Evolutionary conservation across 139 green algal species (phyloP), one percentile per base, ranked within the genome.

Genomic region (Chlamydomonas incerta): DNA sequence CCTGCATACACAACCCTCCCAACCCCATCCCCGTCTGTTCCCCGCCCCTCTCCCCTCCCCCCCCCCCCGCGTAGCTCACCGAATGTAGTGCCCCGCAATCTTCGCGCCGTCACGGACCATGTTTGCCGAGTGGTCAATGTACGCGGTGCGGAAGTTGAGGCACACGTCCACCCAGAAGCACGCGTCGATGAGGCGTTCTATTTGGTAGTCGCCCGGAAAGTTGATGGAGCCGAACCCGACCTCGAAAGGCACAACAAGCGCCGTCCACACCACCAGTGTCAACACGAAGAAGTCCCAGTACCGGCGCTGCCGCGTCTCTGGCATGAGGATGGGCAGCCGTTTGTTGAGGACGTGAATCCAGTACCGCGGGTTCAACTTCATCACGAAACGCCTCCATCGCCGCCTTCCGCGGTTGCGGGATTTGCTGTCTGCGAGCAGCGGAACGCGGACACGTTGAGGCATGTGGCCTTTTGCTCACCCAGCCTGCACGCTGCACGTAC

Each of bases 131-230:
- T 81, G 70, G 74, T 95, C 91, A 20, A 94, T 65, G 81, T 93
- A 95, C 0, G 91, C 91, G 15, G 93, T 95, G 23, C 90, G 84
- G 67, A 94, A 95, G 57, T 93, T 94, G 24, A 92, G 86, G 29
- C 88, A 58, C 28, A 95, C 91, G 58, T 95, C 91, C 11, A 91
- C 57, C 60, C 87, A 88, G 86, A 95, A 95, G 24, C 88, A 50
- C 2, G 88, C 66, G 80, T 95, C 92, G 41, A 92, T 86, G 11
- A 94, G 47, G 18, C 55, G 73, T 6, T 83, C 52, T 28, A 92
- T 65, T 24, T 67, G 50, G 41, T 81, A 67, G 28, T 33, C 34
- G 14, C 37, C 47, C 21, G 29, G 21, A 24, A 33, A 80, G 35
- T 35, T 29, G 33, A 86, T 82, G 23, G 26, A 75, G 29, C 74